phyloP scores from a whole-genome alignment of 2,329 filamentous ascomycete genomes.

The Arthrobotrys pseudoclavata region DNA sequence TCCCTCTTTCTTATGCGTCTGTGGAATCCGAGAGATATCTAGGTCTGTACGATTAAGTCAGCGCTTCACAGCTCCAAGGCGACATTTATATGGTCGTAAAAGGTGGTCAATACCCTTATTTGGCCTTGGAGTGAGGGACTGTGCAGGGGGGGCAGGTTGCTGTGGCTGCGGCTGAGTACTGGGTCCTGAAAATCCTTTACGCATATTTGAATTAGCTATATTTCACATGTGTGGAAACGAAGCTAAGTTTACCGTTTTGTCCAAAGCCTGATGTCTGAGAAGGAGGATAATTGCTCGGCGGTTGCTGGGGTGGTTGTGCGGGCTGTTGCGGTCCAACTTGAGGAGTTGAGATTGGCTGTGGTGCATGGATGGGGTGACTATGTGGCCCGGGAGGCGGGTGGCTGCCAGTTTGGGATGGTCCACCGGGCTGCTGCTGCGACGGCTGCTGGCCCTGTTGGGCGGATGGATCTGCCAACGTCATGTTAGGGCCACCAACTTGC shows the following conservation, averaged over 20 bases:
- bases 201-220: neutral
- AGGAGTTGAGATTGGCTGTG: slow-evolving; percentile 70
- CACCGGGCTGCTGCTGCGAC: slow-evolving; percentile 71
- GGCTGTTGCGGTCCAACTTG: slow-evolving; percentile 71
- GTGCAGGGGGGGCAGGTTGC: slow-evolving; percentile 74
- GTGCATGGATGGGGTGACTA: slow-evolving; percentile 74
- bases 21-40: slow-evolving; percentile 85
- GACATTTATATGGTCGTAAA: slow-evolving; percentile 73
- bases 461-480: slow-evolving; percentile 81
- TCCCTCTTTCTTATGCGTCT: slow-evolving; percentile 78
- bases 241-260: slow-evolving; percentile 71
- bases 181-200: slow-evolving; percentile 38
- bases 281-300: slow-evolving; percentile 72
- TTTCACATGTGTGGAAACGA: slow-evolving; percentile 42
- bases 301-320: slow-evolving; percentile 69
- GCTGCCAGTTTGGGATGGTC: slow-evolving; percentile 73
- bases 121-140: slow-evolving; percentile 92
- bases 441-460: slow-evolving; percentile 74
- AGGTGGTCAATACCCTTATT: slow-evolving; percentile 82
- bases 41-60: slow-evolving; percentile 80
- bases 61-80: slow-evolving; percentile 74
- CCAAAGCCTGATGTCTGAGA: slow-evolving; percentile 78
- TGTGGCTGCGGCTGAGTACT: slow-evolving; percentile 24
- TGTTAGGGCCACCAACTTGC: slow-evolving; percentile 80
- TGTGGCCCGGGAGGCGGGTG: slow-evolving; percentile 67